A percentile compares a stretch with the other conserved stretches of the same genome.
Conservation (phyloP, 306 rosid species). For the Cicer cuneatum region DNA sequence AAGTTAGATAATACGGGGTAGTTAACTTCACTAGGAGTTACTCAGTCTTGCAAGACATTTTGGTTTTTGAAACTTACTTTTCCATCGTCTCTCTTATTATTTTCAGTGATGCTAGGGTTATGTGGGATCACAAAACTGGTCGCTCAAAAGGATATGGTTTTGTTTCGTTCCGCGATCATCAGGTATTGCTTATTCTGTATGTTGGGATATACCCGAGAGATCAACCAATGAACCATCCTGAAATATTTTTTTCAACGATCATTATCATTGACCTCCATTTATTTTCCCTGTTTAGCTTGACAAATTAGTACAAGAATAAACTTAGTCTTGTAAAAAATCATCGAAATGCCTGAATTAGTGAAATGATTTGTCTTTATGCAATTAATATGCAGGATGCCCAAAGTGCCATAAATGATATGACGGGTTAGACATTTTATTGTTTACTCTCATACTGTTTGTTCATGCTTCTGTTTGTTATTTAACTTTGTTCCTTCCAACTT, state of each 20-base stretch:
- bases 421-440: constrained; percentile 54
- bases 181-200: constrained; percentile 56
- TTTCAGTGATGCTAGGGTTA: constrained; percentile 69
- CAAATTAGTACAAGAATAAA: constrained; percentile 14
- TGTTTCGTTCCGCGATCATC: constrained; percentile 71
- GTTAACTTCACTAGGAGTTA: constrained; percentile 32
- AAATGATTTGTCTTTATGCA: constrained; percentile 44
- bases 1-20: constrained; percentile 47
- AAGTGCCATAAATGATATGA: constrained; percentile 69
- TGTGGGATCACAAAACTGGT: constrained; percentile 79
- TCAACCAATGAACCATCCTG: constrained; percentile 11
- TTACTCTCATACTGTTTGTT: constrained; percentile 5
- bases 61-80: constrained; percentile 46
- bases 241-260: background rate
- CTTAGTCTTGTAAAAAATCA: constrained; percentile 11
- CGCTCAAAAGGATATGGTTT: constrained; percentile 74
- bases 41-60: constrained; percentile 39
- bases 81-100: constrained; percentile 35
- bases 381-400: constrained; percentile 65
- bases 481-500: constrained; percentile 27
- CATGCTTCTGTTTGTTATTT: constrained; percentile 8
- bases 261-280: background rate
- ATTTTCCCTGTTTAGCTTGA: constrained; percentile 27
- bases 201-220: constrained; percentile 30
- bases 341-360: constrained; percentile 16